phyloP scores from a whole-genome alignment of 169 alveolate genomes.

The Eimeria maxima region DNA sequence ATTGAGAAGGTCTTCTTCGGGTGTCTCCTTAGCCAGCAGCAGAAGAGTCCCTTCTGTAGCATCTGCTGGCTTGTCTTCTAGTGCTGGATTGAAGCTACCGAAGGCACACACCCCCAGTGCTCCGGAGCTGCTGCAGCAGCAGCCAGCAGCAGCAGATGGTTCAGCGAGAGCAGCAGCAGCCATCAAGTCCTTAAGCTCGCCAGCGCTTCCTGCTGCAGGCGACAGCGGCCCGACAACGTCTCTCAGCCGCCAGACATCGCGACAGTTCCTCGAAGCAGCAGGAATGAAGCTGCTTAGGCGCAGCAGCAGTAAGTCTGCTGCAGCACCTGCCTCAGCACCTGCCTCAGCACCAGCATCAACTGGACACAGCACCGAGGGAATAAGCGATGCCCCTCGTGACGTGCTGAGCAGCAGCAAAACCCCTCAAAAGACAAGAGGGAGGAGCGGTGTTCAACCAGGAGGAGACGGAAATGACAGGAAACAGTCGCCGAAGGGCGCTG shows the following conservation, averaged over 20 bases:
- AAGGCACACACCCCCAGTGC: slow-evolving; percentile 30
- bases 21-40: slow-evolving; percentile 66
- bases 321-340: not conserved
- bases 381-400: not conserved
- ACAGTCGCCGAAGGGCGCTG: not conserved
- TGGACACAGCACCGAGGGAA: not conserved
- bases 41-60: slow-evolving; percentile 53
- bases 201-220: not conserved
- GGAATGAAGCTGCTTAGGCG: slow-evolving; percentile 64
- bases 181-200: slow-evolving; percentile 24
- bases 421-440: not conserved
- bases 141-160: slow-evolving; percentile 2
- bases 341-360: too few species aligned
- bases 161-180: not conserved
- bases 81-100: not conserved
- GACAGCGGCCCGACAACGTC: not conserved
- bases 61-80: not conserved
- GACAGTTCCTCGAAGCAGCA: not conserved
- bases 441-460: not conserved
- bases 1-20: slow-evolving; percentile 11
- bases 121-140: slow-evolving; percentile 45
- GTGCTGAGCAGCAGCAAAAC: not conserved
- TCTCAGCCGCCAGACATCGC: not conserved
- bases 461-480: not conserved
- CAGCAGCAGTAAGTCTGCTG: slow-evolving; percentile 11